Evolutionary conservation across 805 yeast genomes (phyloP).

Genomic region (Clavispora phyllophila): DNA sequence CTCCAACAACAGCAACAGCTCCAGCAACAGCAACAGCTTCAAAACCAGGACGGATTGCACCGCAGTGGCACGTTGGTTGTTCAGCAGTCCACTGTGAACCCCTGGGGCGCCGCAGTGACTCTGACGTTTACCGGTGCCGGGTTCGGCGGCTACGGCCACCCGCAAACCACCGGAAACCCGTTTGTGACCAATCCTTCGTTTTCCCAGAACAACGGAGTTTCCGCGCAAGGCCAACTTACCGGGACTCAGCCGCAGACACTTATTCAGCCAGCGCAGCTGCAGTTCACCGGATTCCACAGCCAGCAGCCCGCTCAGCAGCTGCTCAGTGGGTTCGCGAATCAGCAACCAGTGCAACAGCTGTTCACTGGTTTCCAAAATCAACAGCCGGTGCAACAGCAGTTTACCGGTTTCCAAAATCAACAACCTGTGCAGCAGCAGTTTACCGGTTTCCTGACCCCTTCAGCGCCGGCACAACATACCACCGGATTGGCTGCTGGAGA

Average conservation of each 20-base stretch:
- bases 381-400: neutral
- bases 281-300: neutral
- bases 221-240: conserved; percentile 21
- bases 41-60: conserved; percentile 20
- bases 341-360: neutral
- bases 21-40: conserved; percentile 1
- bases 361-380: neutral
- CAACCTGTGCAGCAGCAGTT: too few relatives aligned
- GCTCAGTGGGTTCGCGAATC: neutral
- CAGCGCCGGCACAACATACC: too few relatives aligned
- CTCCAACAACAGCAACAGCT: conserved; percentile 2
- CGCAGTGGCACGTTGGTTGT: conserved; percentile 28
- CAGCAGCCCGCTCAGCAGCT: neutral
- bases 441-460: too few relatives aligned
- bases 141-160: conserved; percentile 48
- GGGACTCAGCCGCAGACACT: conserved; percentile 7
- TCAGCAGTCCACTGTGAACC: conserved; percentile 36
- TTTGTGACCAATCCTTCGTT: conserved; percentile 8
- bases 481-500: too few relatives aligned
- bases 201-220: too few relatives aligned
- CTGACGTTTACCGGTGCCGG: conserved; percentile 51
- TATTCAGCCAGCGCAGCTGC: neutral
- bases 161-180: conserved; percentile 15
- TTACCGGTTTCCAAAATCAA: neutral
- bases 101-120: conserved; percentile 28